Conservation (phyloP, 148 eudicot species). For the Amaranthus cruentus region DNA sequence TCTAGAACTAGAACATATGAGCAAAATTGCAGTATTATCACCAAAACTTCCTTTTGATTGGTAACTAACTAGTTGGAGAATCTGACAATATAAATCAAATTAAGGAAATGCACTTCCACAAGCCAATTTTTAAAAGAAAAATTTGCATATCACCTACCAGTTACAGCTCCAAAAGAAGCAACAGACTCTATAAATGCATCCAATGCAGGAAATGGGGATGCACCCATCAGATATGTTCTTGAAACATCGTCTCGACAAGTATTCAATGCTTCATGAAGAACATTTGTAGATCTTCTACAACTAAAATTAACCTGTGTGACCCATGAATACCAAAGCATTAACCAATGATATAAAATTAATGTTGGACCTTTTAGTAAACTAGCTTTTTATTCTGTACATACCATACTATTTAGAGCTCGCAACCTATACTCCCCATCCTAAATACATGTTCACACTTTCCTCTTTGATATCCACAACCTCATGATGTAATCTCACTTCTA, state of each 20-base stretch:
- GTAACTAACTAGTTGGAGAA: not conserved
- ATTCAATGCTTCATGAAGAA: constrained; percentile 32
- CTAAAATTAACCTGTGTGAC: constrained; percentile 39
- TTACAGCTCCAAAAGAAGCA: constrained; percentile 57
- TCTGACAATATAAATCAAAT: not conserved
- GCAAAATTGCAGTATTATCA: no score
- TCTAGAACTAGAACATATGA: no score
- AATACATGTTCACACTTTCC: no score
- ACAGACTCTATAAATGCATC: constrained; percentile 73
- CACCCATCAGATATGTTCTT: constrained; percentile 58
- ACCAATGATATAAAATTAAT: no score
- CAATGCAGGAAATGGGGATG: constrained; percentile 83
- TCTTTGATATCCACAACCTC: no score
- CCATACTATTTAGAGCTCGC: no score
- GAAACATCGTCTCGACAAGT: constrained; percentile 48
- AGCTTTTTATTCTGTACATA: not conserved
- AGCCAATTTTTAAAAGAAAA: constrained; percentile 1
- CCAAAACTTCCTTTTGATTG: no score
- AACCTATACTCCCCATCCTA: no score
- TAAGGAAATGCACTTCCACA: not conserved
- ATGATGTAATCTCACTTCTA: no score
- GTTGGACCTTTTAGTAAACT: not conserved
- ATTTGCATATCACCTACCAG: constrained; percentile 55
- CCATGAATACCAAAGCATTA: no score
- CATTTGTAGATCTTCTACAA: constrained; percentile 27